Evolutionary conservation across 768 basidiomycete species (phyloP).

Genomic region (Lyophyllum semitale): DNA sequence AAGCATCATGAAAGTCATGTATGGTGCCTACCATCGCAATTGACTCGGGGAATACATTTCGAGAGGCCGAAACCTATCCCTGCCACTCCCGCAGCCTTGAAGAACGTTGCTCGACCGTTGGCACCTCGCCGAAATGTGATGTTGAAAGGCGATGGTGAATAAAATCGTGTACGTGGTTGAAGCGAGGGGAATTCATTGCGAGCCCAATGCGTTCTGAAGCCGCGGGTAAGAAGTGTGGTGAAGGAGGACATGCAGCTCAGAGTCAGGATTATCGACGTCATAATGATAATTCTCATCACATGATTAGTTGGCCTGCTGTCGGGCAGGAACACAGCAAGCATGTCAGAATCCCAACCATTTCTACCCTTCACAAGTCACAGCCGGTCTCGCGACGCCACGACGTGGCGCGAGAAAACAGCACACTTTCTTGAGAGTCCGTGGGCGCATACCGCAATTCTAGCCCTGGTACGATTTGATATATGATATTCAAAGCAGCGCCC

Average conservation of each 20-base stretch:
- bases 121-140: background rate
- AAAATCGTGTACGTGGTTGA: conserved; percentile 11
- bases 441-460: conserved; percentile 60
- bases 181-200: conserved; percentile 1
- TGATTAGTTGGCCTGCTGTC: no score
- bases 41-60: conserved; percentile 33
- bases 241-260: conserved; percentile 9
- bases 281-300: background rate
- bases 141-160: background rate
- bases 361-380: conserved; percentile 29
- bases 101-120: conserved; percentile 3
- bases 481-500: background rate
- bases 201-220: background rate
- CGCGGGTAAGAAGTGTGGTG: conserved; percentile 2
- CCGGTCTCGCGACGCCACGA: background rate
- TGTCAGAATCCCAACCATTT: conserved; percentile 51
- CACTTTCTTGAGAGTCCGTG: conserved; percentile 50
- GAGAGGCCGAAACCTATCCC: conserved; percentile 49
- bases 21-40: conserved; percentile 54
- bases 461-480: conserved; percentile 43
- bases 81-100: conserved; percentile 36
- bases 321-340: conserved; percentile 20
- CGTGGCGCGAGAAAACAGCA: conserved; percentile 39
- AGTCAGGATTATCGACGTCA: background rate
- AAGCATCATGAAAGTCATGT: background rate